Base-by-base conservation (phyloP, 331 rosid genomes). In the Acacia pycnantha region DNA sequence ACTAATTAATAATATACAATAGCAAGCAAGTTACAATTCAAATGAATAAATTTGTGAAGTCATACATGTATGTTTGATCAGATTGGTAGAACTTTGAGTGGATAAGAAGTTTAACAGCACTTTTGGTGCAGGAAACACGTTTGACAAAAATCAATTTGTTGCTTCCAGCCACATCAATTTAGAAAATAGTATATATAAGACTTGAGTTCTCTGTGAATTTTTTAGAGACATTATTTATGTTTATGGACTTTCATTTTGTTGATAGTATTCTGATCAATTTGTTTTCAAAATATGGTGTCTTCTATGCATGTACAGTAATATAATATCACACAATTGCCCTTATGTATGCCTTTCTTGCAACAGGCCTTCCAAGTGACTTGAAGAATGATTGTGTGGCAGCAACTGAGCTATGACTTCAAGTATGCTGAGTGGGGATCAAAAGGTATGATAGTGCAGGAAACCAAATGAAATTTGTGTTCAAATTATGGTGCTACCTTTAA, bases 371-470 rank as follows among this genome's bases (percentile, higher is more conserved):
- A 87, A 76, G 68, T 90, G 87, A 89, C 76, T 90, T 94, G 98
- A 83, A n/a, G n/a, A n/a, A 96, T 96, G 99, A 94, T 82, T 85
- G 86, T 90, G 91, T 78, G 78, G 85, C 84, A 12, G 82, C 92
- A 35, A 46, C 79, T 77, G 75, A 88, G 88, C 82, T 70, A 91
- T 92, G 95, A 85, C 97, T 67, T 94, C 98, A 26, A 95, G 92
- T 82, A 87, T 93, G 96, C 67, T 86, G 89, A 88, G 85, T 24
- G 97, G 97, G 88, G 99, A 96, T 56, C 87, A n/a, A n/a, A n/a
- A n/a, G n/a, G n/a, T n/a, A n/a, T 27, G 29, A 27, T 27, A 27
- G 29, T 27, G 29, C 29, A 27, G 29, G 29, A 27, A 27, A 27
- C 29, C 29, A 27, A 27, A 27, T 27, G 29, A 27, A 27, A 27